Conservation (phyloP, 2,329 filamentous ascomycete species). For the Sphaerulina vaccinii region DNA sequence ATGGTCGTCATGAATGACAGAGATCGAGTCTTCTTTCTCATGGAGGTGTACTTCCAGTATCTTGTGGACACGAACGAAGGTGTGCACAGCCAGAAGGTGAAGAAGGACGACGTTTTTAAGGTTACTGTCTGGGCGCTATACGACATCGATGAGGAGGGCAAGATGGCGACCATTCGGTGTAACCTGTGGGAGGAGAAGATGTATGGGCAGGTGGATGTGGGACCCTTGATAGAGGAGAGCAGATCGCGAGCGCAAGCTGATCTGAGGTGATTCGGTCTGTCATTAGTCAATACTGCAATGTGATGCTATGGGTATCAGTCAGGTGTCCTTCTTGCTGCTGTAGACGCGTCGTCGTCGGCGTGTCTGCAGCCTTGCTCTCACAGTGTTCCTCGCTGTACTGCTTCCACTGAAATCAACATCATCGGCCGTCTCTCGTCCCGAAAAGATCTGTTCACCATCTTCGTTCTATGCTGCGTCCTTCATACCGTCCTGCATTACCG, state of each 20-base stretch:
- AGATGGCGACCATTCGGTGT: slow-evolving; percentile 14
- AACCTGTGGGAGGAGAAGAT: slow-evolving; percentile 18
- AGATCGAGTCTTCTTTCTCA: slow-evolving; percentile 14
- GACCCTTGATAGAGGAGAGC: slow-evolving; percentile 14
- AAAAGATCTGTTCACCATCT: not conserved
- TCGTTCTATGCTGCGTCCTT: not conserved
- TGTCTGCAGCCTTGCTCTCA: not conserved
- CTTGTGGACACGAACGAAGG: slow-evolving; percentile 11
- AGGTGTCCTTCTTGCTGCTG: slow-evolving; percentile 1
- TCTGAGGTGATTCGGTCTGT: slow-evolving; percentile 5
- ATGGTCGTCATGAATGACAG: slow-evolving; percentile 15
- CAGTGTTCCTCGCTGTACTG: not conserved
- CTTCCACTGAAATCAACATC: not conserved
- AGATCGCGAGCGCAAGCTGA: slow-evolving; percentile 14
- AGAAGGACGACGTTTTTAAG: slow-evolving; percentile 15
- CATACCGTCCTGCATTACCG: not conserved
- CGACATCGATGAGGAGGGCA: slow-evolving; percentile 15
- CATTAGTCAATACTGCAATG: slow-evolving; percentile 1
- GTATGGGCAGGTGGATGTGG: slow-evolving; percentile 15
- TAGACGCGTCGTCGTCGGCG: not conserved
- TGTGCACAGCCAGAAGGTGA: slow-evolving; percentile 12
- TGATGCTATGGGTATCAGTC: slow-evolving; percentile 15
- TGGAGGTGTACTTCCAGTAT: slow-evolving; percentile 16
- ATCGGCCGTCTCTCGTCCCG: not conserved
- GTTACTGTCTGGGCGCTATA: slow-evolving; percentile 19